Conservation (phyloP, 495 filamentous ascomycete species). For the Copromyces sp. region DNA sequence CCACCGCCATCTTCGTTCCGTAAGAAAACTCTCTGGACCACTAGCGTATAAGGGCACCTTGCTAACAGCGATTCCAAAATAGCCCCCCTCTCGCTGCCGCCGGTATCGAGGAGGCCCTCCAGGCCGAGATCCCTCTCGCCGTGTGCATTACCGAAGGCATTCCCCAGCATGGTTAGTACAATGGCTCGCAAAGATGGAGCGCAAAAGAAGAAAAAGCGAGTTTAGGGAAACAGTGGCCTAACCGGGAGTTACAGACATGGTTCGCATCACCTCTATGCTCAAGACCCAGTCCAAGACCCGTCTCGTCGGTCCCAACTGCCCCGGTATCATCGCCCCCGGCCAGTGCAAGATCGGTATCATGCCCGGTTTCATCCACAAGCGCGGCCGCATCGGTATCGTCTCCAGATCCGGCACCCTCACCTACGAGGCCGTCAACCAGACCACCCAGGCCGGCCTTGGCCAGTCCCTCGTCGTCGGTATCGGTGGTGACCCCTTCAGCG, state of each 20-base stretch:
- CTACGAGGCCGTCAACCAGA: conserved; percentile 99
- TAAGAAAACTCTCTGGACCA: conserved; percentile 31
- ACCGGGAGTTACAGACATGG: conserved; percentile 63
- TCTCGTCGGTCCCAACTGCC: conserved; percentile 95
- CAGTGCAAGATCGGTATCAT: conserved; percentile 99
- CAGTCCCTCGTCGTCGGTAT: conserved; percentile 98
- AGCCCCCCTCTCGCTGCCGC: conserved; percentile 84
- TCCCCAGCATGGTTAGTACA: conserved; percentile 74
- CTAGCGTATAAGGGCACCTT: neutral
- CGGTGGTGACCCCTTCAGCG: conserved; percentile 96
- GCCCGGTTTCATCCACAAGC: conserved; percentile 99
- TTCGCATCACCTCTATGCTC: conserved; percentile 94
- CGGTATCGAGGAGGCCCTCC: conserved; percentile 94
- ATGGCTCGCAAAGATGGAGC: neutral
- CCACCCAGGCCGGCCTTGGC: conserved; percentile 88
- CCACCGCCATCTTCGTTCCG: conserved; percentile 96
- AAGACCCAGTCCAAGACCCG: conserved; percentile 97
- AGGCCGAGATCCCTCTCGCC: conserved; percentile 81
- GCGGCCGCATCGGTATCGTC: conserved; percentile 95
- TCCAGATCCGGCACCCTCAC: conserved; percentile 96
- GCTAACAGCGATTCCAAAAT: conserved; percentile 1
- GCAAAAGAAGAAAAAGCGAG: no score
- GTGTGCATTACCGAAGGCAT: conserved; percentile 99
- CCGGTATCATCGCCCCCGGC: conserved; percentile 91
- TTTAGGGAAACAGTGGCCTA: conserved; percentile 1